Percentiles rank a stretch among this genome's conserved stretches.
Evolutionary conservation across 192 early-diverging fungal genomes (phyloP).

Genomic region (Entomortierella parvispora): DNA sequence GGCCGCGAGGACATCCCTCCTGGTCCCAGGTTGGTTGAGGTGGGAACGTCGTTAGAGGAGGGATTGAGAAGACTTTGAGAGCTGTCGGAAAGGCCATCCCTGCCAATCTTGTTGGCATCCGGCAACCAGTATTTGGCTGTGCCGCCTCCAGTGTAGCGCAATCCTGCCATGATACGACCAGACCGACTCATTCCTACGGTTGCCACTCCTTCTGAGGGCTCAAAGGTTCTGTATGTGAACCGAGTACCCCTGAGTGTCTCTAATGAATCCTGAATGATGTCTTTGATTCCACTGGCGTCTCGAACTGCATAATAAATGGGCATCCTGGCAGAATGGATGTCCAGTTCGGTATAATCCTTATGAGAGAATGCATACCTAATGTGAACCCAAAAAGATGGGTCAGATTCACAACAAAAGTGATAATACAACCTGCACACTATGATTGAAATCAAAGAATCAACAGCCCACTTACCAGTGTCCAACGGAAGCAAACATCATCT

Average conservation of each 20-base stretch:
- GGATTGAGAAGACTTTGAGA: conserved; percentile 62
- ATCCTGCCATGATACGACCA: conserved; percentile 66
- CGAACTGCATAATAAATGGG: conserved; percentile 79
- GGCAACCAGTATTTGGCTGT: conserved; percentile 64
- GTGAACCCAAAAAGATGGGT: too few species aligned
- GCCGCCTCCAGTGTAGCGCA: conserved; percentile 62
- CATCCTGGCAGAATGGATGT: conserved; percentile 77
- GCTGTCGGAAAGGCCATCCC: conserved; percentile 76
- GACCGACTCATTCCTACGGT: conserved; percentile 64
- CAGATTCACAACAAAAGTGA: not conserved
- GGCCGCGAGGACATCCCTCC: conserved; percentile 33
- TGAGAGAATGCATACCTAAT: conserved; percentile 82
- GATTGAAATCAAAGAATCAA: not conserved
- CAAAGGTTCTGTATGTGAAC: conserved; percentile 85
- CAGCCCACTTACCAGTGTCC: conserved; percentile 76
- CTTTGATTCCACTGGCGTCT: conserved; percentile 85
- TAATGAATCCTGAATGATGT: conserved; percentile 82
- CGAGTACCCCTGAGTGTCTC: conserved; percentile 81
- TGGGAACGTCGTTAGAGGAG: conserved; percentile 71
- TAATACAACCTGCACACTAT: not conserved
- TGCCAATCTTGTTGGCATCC: conserved; percentile 43
- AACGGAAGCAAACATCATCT: conserved; percentile 86
- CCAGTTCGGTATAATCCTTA: conserved; percentile 77
- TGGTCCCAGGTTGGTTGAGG: too few species aligned
- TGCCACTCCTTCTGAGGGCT: conserved; percentile 73